phyloP scores from a whole-genome alignment of 2,329 filamentous ascomycete species.

The Fusarium caatingaense region DNA sequence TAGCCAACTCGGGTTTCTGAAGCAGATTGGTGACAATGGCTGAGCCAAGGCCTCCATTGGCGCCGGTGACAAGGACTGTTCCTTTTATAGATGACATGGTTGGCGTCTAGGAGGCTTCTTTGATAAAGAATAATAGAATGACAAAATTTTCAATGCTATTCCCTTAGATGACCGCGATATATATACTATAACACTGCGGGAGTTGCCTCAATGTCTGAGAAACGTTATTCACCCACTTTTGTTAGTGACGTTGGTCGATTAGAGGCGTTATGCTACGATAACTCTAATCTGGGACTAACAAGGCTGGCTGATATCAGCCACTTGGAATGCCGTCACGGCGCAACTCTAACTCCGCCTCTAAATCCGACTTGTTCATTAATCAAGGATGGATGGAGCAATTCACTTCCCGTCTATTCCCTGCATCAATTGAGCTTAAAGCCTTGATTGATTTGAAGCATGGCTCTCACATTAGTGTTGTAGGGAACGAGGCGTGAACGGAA shows the following conservation, averaged over 20 bases:
- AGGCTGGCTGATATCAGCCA: conserved; percentile 44
- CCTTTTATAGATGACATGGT: conserved; percentile 41
- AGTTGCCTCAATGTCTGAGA: not conserved
- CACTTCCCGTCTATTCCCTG: not conserved
- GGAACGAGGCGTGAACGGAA: not conserved
- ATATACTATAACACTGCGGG: conserved; percentile 26
- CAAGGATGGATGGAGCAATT: not conserved
- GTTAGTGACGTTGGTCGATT: conserved; percentile 17
- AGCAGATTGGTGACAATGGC: conserved; percentile 49
- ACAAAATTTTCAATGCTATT: not conserved
- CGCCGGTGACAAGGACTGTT: conserved; percentile 53
- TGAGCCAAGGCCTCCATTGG: conserved; percentile 55
- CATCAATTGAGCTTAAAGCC: not conserved
- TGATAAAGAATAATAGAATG: not conserved
- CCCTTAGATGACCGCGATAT: not conserved
- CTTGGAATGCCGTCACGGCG: not conserved
- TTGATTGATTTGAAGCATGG: not conserved
- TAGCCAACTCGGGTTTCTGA: conserved; percentile 45
- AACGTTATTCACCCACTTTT: conserved; percentile 4
- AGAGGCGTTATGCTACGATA: not conserved
- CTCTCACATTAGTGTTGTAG: not conserved
- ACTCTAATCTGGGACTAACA: conserved; percentile 14
- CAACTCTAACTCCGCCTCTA: not conserved
- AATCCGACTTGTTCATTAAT: not conserved
- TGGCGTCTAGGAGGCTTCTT: not conserved